Percentiles rank a stretch among this genome's conserved stretches.
Evolutionary conservation across 2,329 filamentous ascomycete species (phyloP).

Genomic region (Stachybotrys chlorohalonatus): DNA sequence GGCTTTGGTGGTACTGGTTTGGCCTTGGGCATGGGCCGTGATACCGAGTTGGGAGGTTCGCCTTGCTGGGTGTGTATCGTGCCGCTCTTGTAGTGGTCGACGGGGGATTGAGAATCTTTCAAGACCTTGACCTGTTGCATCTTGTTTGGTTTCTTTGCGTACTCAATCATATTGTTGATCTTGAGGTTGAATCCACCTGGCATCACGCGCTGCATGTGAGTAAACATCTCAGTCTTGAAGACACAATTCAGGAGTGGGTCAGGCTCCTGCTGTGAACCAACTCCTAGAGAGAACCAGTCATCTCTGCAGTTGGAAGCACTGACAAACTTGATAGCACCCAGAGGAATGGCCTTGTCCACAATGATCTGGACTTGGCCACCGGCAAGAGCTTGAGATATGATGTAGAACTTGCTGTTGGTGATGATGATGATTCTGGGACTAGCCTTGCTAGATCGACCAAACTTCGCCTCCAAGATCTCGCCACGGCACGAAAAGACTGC

Average conservation of each 20-base stretch:
- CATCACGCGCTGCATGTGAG: slow-evolving; percentile 74
- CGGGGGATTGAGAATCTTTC: slow-evolving; percentile 70
- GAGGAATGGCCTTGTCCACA: slow-evolving; percentile 70
- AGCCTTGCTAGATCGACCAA: slow-evolving; percentile 91
- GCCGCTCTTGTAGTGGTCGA: slow-evolving; percentile 90
- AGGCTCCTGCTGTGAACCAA: slow-evolving; percentile 82
- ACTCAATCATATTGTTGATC: slow-evolving; percentile 79
- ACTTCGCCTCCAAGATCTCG: slow-evolving; percentile 85
- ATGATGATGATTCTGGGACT: slow-evolving; percentile 78
- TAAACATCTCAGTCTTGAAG: slow-evolving; percentile 96
- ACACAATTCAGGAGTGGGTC: slow-evolving; percentile 91
- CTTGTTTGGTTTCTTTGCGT: slow-evolving; percentile 97
- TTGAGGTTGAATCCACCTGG: slow-evolving; percentile 74
- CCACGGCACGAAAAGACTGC: slow-evolving; percentile 85
- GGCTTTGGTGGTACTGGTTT: slow-evolving; percentile 82
- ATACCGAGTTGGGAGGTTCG: slow-evolving; percentile 73
- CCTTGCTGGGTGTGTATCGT: slow-evolving; percentile 80
- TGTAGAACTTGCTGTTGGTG: slow-evolving; percentile 79
- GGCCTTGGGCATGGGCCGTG: slow-evolving; percentile 75
- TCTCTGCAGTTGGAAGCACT: slow-evolving; percentile 74
- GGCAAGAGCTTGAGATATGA: slow-evolving; percentile 74
- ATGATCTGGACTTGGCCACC: slow-evolving; percentile 76
- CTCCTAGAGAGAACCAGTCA: slow-evolving; percentile 92
- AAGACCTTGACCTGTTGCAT: slow-evolving; percentile 79
- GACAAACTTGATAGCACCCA: slow-evolving; percentile 84